Base-by-base conservation (phyloP, 106 monocot species). In the Dioscorea zingiberensis region DNA sequence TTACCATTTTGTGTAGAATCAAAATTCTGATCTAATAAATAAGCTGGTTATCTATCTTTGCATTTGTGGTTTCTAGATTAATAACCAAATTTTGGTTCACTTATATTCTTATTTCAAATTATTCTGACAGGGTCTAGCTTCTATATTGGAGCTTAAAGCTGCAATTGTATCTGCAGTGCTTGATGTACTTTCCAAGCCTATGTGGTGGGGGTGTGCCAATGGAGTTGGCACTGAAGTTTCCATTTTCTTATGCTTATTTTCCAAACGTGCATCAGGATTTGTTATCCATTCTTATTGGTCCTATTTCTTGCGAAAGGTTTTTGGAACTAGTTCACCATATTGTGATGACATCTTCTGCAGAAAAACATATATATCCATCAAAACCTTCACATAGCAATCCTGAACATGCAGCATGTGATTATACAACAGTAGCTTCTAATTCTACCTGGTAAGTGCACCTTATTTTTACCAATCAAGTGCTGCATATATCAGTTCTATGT, bases 151-250 rank as follows among this genome's bases (percentile, higher is more conserved):
- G 21, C 74, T 91, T 77, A 82, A 91, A 44, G 69, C 60, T 70
- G 83, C 70, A 48, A 22, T 88, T 16, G 64, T 91, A 18, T 83
- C 77, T 27, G 82, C 81, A 7, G 68, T 76, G 45, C 57, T 87
- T 56, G 91, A 97, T 75, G 62, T 84, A 19, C 76, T 91, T 65
- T 83, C 76, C 21, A 83, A 85, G 71, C 91, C 95, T 69, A 91
- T 83, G 80, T 38, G 68, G 26, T 95, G 91, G 94, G n/a, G 83
- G 78, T 24, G 30, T 91, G 28, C 62, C 82, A 49, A 80, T 76
- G 73, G 85, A 87, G 64, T 47, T 83, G 65, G 87, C 83, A 32
- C 48, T 83, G 38, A 87, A 74, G 38, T 74, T 66, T 63, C 87
- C 85, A 21, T 74, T 76, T 81, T 60, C 58, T 10, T 59, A 65